Evolutionary conservation across 345 rosid species (phyloP).

Genomic region (Viola odorata): DNA sequence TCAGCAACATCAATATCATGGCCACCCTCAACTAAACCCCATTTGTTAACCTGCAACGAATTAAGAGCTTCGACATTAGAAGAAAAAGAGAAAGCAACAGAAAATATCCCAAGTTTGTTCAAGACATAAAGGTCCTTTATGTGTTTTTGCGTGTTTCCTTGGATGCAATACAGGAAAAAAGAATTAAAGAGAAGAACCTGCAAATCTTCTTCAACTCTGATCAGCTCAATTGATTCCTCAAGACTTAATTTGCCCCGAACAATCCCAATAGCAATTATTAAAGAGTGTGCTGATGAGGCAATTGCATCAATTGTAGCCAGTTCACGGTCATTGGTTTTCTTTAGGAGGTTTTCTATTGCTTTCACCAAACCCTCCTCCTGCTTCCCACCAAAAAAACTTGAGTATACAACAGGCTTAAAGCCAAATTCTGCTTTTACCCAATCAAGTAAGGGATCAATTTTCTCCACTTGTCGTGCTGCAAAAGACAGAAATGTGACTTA

Average conservation of each 20-base stretch:
- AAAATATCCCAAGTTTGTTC: not conserved
- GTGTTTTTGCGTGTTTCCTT: not conserved
- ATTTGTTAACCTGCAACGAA: slow-evolving; percentile 61
- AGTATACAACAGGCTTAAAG: slow-evolving; percentile 62
- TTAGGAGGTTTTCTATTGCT: slow-evolving; percentile 56
- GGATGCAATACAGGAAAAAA: not conserved
- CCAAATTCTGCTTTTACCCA: slow-evolving; percentile 89
- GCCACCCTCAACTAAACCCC: slow-evolving; percentile 99
- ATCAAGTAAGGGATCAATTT: slow-evolving; percentile 73
- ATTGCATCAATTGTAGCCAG: slow-evolving; percentile 87
- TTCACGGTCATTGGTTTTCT: slow-evolving; percentile 66
- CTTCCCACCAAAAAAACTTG: slow-evolving; percentile 78
- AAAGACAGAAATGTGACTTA: slow-evolving; percentile 13
- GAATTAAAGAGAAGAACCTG: slow-evolving; percentile 43
- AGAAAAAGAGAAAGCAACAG: not conserved
- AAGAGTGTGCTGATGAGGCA: slow-evolving; percentile 78
- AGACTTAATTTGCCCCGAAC: slow-evolving; percentile 67
- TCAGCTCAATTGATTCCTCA: slow-evolving; percentile 79
- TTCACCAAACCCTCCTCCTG: slow-evolving; percentile 74
- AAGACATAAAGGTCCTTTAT: too few relatives aligned
- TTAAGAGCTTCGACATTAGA: slow-evolving; percentile 5
- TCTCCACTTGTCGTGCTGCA: slow-evolving; percentile 69
- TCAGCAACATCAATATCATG: slow-evolving; percentile 93
- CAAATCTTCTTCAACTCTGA: slow-evolving; percentile 91
- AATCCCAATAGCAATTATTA: slow-evolving; percentile 63